Percentiles rank a stretch among this genome's conserved stretches.
Conservation (phyloP, 768 basidiomycete genomes). For the Boletus vermiculosoides region DNA sequence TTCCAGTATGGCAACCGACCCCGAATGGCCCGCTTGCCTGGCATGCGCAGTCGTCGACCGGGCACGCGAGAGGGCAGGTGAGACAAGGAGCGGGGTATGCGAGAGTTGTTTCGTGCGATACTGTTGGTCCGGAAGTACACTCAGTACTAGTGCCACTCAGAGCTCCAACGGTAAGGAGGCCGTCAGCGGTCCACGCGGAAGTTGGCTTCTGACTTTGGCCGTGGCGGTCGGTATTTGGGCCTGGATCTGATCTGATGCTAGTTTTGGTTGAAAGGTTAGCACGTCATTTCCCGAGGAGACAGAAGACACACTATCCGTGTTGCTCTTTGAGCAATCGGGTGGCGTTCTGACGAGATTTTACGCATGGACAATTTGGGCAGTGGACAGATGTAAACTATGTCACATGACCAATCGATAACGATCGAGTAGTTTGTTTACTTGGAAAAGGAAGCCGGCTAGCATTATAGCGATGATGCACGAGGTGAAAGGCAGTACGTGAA, state of each 20-base stretch:
- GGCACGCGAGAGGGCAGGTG: conserved; percentile 31
- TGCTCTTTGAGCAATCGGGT: conserved; percentile 1
- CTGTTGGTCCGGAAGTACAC: conserved; percentile 27
- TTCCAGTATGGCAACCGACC: conserved; percentile 31
- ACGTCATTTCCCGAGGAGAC: conserved; percentile 17
- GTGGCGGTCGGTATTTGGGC: conserved; percentile 9
- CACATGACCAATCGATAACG: conserved; percentile 14
- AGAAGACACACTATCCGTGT: neutral
- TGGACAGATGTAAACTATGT: conserved; percentile 11
- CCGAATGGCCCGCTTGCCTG: conserved; percentile 48
- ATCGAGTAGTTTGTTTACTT: conserved; percentile 1
- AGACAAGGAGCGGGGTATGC: conserved; percentile 31
- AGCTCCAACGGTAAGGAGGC: neutral
- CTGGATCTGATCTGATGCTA: conserved; percentile 17
- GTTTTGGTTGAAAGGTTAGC: neutral
- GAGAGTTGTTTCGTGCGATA: conserved; percentile 32
- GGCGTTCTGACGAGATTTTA: conserved; percentile 17
- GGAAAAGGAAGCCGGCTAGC: conserved; percentile 7
- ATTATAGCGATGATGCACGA: conserved; percentile 2
- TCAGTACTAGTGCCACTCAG: neutral
- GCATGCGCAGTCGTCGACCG: conserved; percentile 54
- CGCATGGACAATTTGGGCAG: neutral
- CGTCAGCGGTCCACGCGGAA: neutral
- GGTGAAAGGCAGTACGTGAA: conserved; percentile 1
- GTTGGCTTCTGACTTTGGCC: conserved; percentile 9